Evolutionary conservation across 2,329 filamentous ascomycete species (phyloP), one percentile per base, ranked within the genome.

Genomic region (Dactylonectria estremocensis): DNA sequence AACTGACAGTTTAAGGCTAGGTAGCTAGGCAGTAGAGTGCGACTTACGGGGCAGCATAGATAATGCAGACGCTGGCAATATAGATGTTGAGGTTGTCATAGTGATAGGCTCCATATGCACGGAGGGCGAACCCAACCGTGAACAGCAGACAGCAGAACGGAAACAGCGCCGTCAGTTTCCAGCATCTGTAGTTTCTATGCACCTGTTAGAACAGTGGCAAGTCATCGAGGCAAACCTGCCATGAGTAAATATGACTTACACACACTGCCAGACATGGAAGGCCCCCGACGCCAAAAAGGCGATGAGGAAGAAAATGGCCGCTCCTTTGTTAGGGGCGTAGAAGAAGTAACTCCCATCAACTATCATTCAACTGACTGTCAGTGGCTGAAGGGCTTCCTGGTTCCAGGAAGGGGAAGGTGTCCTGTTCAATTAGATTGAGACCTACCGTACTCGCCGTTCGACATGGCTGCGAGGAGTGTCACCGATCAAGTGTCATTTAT

Each of bases 91-190:
- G 76, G 52, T 77, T 75, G 37, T 76, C 71, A 16, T 80, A 80
- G 61, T 80, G 69, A 43, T 73, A 79, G 5, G 78, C 72, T 13
- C 79, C 77, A 60, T 79, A 80, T 7, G 65, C 72, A 16, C 83
- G 74, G 2, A 88, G 74, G 6, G 85, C 81, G 74, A 90, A 91
- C 22, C 90, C 89, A 1, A 79, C 81, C 0, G 85, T 83, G 77
- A 90, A 90, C 46, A 91, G 74, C 1, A 87, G 74, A 8, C 84
- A 83, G 50, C 86, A 87, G 77, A 88, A 84, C 9, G 87, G 83
- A 22, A 89, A 86, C 4, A 91, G 77, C 0, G 84, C 77, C 0
- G 87, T 89, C 14, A 89, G 80, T 57, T 83, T 84, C 85, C 87
- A 91, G 70, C 84, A 87, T 69, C 86, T 87, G 74, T 89, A 88